Evolutionary conservation across 768 basidiomycete genomes (phyloP).

Genomic region (Mycena capillaripes): DNA sequence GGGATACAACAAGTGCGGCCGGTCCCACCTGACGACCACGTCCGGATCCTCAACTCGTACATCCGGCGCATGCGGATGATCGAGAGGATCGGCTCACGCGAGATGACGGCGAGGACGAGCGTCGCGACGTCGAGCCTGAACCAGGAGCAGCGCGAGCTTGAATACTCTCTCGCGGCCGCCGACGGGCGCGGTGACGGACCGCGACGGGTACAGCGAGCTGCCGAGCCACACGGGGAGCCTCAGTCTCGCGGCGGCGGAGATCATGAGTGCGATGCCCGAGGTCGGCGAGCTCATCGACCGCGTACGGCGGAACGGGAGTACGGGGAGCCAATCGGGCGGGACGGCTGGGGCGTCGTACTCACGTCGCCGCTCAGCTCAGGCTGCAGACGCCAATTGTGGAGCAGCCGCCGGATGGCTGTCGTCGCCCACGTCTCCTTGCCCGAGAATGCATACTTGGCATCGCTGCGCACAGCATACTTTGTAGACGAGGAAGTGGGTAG

Average conservation of each 20-base stretch:
- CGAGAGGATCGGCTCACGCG: conserved; percentile 80
- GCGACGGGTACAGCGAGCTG: conserved; percentile 48
- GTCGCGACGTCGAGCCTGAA: conserved; percentile 9
- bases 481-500: no score
- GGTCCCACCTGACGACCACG: conserved; percentile 62
- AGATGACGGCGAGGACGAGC: conserved; percentile 51
- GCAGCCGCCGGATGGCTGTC: conserved; percentile 5
- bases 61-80: conserved; percentile 87
- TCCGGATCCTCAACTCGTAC: conserved; percentile 73
- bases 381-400: conserved; percentile 15
- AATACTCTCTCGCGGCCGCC: conserved; percentile 53
- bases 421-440: no score
- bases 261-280: conserved; percentile 33
- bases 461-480: no score
- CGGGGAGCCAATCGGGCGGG: conserved; percentile 4
- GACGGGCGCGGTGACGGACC: conserved; percentile 53
- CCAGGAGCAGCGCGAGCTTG: conserved; percentile 11
- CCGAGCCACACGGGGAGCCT: conserved; percentile 56
- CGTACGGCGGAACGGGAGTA: conserved; percentile 22
- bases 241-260: conserved; percentile 42
- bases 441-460: no score
- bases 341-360: background rate
- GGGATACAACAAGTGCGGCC: conserved; percentile 63
- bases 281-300: conserved; percentile 11
- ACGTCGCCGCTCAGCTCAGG: no score